Evolutionary conservation across 2,329 filamentous ascomycete species (phyloP).

Genomic region (Stachybotrys chartarum): DNA sequence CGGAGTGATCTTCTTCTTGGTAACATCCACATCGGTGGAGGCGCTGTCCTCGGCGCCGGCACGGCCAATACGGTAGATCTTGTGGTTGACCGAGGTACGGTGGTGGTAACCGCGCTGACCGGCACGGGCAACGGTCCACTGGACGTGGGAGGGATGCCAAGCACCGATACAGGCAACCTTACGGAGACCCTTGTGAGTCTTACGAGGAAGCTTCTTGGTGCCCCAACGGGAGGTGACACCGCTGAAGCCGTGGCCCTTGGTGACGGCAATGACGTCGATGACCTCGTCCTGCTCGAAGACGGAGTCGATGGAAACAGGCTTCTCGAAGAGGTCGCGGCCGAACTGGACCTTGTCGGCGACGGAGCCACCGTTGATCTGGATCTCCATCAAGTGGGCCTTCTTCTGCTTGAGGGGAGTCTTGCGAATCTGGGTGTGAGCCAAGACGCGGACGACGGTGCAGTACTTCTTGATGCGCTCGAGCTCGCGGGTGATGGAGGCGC

Average conservation of each 20-base stretch:
- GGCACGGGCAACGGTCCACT: conserved; percentile 99
- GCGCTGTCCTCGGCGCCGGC: conserved; percentile 84
- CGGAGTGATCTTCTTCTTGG: conserved; percentile 99
- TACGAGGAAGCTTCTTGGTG: conserved; percentile 99
- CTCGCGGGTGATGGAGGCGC: conserved; percentile 87
- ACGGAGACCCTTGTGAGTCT: conserved; percentile 99
- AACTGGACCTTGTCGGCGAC: conserved; percentile 96
- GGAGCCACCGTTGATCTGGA: conserved; percentile 98
- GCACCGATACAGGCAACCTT: conserved; percentile 99
- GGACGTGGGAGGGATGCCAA: conserved; percentile 99
- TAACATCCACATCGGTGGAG: conserved; percentile 90
- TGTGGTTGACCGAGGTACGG: conserved; percentile 99
- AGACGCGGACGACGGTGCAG: conserved; percentile 98
- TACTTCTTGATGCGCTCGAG: conserved; percentile 99
- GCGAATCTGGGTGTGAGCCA: conserved; percentile 98
- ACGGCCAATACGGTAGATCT: conserved; percentile 98
- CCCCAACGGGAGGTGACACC: conserved; percentile 98
- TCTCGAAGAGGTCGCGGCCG: conserved; percentile 95
- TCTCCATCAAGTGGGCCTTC: conserved; percentile 99
- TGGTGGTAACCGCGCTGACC: conserved; percentile 99
- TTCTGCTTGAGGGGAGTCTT: conserved; percentile 99
- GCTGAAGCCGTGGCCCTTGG: conserved; percentile 98
- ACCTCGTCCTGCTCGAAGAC: conserved; percentile 99
- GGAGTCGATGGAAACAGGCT: conserved; percentile 85
- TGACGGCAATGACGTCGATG: conserved; percentile 98